phyloP scores from a whole-genome alignment of 2,329 filamentous ascomycete genomes.

The Fusarium virguliforme region DNA sequence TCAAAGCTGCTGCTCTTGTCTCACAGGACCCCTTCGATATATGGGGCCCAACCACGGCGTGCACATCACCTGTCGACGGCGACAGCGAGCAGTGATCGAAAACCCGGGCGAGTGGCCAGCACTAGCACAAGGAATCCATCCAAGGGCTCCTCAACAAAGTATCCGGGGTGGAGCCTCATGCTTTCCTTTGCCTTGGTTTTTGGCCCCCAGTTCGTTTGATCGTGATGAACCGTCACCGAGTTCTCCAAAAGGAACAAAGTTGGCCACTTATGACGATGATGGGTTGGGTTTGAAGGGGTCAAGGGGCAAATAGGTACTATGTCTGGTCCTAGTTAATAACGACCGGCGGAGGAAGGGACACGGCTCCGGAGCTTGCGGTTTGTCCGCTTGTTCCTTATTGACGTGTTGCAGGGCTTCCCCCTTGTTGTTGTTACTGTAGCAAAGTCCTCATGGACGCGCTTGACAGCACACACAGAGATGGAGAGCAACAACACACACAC shows the following conservation, averaged over 20 bases:
- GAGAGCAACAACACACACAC: conserved; percentile 19
- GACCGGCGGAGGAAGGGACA: background rate
- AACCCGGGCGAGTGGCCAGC: conserved; percentile 1
- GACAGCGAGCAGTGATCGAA: background rate
- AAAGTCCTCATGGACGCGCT: conserved; percentile 19
- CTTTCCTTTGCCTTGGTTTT: conserved; percentile 25
- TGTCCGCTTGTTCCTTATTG: conserved; percentile 19
- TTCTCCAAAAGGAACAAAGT: conserved; percentile 28
- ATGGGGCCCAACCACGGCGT: conserved; percentile 29
- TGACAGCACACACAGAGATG: conserved; percentile 24
- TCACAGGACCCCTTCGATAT: conserved; percentile 19
- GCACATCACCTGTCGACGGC: conserved; percentile 14
- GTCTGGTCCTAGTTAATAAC: conserved; percentile 9
- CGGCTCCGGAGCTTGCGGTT: conserved; percentile 15
- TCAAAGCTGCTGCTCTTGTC: conserved; percentile 32
- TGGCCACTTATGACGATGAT: conserved; percentile 31
- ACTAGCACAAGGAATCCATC: conserved; percentile 15
- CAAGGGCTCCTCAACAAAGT: conserved; percentile 35
- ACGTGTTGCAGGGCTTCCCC: conserved; percentile 14
- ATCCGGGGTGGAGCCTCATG: conserved; percentile 21
- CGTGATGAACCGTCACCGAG: conserved; percentile 13
- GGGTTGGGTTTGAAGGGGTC: conserved; percentile 3
- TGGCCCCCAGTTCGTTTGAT: conserved; percentile 9
- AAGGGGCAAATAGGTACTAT: background rate
- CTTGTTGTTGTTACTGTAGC: conserved; percentile 13